Base-by-base conservation (phyloP, 2,329 filamentous ascomycete genomes). In the Aureobasidium sp. region DNA sequence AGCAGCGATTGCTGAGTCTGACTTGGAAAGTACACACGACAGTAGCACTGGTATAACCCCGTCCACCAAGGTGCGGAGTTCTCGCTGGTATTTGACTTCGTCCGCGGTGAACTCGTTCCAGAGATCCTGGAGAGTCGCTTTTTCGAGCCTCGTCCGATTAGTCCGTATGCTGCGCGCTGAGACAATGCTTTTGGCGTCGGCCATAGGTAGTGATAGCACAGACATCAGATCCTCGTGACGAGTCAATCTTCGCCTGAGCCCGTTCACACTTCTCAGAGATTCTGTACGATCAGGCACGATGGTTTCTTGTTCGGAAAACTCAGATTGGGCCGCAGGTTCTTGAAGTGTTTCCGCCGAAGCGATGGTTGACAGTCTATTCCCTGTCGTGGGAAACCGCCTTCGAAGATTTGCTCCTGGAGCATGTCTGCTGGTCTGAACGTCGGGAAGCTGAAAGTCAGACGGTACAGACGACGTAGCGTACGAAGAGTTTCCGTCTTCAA, bases 191-290 rank as follows among this genome's bases (percentile, higher is more conserved):
- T 81, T 85, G 63, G 82, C 83, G 63, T 87, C 82, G 53, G 82
- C 81, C 56, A 74, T 76, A 15, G 87, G 86, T 63, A 90, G 77
- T 0, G 92, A 97, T 9, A 99, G 79, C 2, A 96, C 91, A 0
- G 94, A 97, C 42, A 99, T 90, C 27, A 99, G 81, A 73, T 99
- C 94, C 17, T 91, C 91, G 74, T 97, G 92, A 63, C 90, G 96
- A 4, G 92, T 96, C 42, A 96, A 81, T 64, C 89, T 85, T 65
- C 90, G 84, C 73, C 88, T 90, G 37, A 90, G 77, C 9, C 45
- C 57, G n/a, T 22, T 51, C 1, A 81, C 68, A 47, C 69, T 70
- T 63, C 56, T 62, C 31, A 52, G 12, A 29, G 48, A 53, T 41
- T 11, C 20, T 20, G 29, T 42, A 20, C 37, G 37, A 12, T 70